phyloP scores from a whole-genome alignment of 1,139 yeast species.

The Oligophagozyma castellii region DNA sequence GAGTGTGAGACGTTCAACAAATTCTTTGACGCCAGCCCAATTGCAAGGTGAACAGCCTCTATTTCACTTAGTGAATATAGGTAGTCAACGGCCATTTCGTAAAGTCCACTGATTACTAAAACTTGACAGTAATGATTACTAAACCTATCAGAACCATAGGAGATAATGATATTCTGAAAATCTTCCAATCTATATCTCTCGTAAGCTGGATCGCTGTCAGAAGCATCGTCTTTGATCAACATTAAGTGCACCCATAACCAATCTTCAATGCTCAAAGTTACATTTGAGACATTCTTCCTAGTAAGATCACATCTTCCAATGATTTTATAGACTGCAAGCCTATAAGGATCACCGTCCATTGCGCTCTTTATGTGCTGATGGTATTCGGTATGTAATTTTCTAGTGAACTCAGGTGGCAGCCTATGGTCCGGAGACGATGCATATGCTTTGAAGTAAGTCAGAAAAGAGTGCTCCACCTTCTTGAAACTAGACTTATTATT shows the following conservation, averaged over 20 bases:
- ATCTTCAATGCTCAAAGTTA: constrained; percentile 78
- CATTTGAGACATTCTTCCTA: constrained; percentile 62
- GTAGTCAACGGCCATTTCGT: constrained; percentile 68
- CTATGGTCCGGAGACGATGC: constrained; percentile 40
- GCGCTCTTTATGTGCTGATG: constrained; percentile 70
- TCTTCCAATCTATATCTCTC: constrained; percentile 64
- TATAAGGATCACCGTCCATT: constrained; percentile 71
- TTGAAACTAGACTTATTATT: constrained; percentile 49
- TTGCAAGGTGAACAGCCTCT: constrained; percentile 84
- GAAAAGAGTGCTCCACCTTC: constrained; percentile 76
- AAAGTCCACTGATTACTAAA: constrained; percentile 62
- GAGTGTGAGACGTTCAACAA: constrained; percentile 38
- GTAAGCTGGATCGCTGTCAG: constrained; percentile 37
- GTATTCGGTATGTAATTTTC: constrained; percentile 66
- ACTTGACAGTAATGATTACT: constrained; percentile 65
- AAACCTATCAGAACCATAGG: constrained; percentile 65
- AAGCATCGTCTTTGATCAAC: constrained; percentile 46
- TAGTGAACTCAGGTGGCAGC: constrained; percentile 54
- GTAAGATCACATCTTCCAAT: constrained; percentile 74
- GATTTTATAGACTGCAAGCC: constrained; percentile 80
- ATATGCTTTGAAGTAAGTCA: constrained; percentile 62
- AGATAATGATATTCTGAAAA: constrained; percentile 56
- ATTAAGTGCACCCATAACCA: constrained; percentile 94
- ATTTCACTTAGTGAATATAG: constrained; percentile 56
- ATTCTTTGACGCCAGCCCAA: constrained; percentile 68